Evolutionary conservation across 768 basidiomycete species (phyloP).

Genomic region (Tulasnella sp.): DNA sequence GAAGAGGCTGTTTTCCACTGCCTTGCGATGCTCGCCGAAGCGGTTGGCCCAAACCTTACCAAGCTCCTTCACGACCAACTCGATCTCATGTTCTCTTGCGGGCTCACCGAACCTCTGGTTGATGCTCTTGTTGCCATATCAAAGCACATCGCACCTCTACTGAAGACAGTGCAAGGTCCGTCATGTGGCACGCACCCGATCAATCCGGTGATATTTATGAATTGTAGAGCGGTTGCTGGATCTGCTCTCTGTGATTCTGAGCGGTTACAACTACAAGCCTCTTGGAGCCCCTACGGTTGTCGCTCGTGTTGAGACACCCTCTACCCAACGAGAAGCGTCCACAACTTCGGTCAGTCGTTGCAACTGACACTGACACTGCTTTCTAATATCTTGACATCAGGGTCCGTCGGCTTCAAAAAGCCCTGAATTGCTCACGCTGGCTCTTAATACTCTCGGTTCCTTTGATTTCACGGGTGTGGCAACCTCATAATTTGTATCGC

Average conservation of each 20-base stretch:
- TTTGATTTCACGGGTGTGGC: constrained; percentile 85
- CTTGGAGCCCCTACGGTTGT: constrained; percentile 69
- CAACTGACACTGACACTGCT: background rate
- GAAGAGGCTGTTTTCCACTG: constrained; percentile 98
- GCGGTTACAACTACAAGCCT: constrained; percentile 74
- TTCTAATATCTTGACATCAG: background rate
- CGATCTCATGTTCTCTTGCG: constrained; percentile 91
- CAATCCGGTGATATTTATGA: background rate
- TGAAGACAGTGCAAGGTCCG: constrained; percentile 83
- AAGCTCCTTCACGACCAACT: constrained; percentile 93
- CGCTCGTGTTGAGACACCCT: constrained; percentile 39
- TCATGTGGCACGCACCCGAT: background rate
- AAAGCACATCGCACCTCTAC: constrained; percentile 73
- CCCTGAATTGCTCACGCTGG: constrained; percentile 49
- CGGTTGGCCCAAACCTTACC: constrained; percentile 92
- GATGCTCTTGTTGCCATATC: constrained; percentile 77
- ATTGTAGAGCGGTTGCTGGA: constrained; percentile 75
- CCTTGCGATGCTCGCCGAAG: constrained; percentile 86
- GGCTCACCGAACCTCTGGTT: constrained; percentile 77
- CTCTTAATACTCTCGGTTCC: constrained; percentile 70
- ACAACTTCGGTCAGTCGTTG: background rate
- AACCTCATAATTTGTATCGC: background rate
- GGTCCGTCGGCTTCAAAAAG: constrained; percentile 18
- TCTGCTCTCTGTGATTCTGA: constrained; percentile 64
- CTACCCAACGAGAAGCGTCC: constrained; percentile 25